Percentiles rank a stretch among this genome's conserved stretches.
Conservation (phyloP, 73 alveolate genomes). For the Uronychia binucleata region DNA sequence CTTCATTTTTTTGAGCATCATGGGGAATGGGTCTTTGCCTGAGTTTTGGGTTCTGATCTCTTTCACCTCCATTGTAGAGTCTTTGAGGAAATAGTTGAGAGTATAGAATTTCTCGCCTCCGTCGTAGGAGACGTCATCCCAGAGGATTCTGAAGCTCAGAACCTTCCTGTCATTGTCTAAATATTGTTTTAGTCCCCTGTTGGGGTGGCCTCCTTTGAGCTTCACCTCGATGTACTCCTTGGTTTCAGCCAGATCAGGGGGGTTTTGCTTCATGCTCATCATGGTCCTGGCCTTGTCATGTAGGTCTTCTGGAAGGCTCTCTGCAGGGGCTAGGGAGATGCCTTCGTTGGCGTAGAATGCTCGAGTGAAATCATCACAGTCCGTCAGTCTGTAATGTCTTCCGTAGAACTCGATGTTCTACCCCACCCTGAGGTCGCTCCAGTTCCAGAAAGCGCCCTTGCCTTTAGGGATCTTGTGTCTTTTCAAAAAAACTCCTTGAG, state of each 20-base stretch:
- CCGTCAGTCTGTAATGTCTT: constrained; percentile 86
- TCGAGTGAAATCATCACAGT: constrained; percentile 93
- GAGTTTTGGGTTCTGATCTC: constrained; percentile 89
- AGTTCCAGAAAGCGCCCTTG: constrained; percentile 70
- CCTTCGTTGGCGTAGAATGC: constrained; percentile 90
- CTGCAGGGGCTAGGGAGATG: constrained; percentile 76
- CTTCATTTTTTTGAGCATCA: constrained; percentile 89
- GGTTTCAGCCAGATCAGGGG: constrained; percentile 89
- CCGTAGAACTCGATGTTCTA: constrained; percentile 70
- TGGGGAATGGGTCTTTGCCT: constrained; percentile 94
- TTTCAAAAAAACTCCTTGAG: constrained; percentile 97
- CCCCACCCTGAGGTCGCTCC: constrained; percentile 91
- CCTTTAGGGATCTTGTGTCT: constrained; percentile 92
- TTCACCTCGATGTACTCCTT: constrained; percentile 94
- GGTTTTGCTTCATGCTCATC: constrained; percentile 87
- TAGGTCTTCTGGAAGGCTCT: constrained; percentile 84
- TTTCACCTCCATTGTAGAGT: constrained; percentile 90
- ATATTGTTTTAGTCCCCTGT: constrained; percentile 76
- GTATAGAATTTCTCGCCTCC: constrained; percentile 93
- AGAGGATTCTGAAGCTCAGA: constrained; percentile 77
- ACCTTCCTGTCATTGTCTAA: constrained; percentile 91
- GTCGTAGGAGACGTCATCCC: constrained; percentile 92
- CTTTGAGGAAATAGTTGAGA: constrained; percentile 90
- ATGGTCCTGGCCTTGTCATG: constrained; percentile 73
- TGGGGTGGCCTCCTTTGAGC: constrained; percentile 97